Conservation (phyloP, 2,329 filamentous ascomycete species). For the Catunica adiposa region DNA sequence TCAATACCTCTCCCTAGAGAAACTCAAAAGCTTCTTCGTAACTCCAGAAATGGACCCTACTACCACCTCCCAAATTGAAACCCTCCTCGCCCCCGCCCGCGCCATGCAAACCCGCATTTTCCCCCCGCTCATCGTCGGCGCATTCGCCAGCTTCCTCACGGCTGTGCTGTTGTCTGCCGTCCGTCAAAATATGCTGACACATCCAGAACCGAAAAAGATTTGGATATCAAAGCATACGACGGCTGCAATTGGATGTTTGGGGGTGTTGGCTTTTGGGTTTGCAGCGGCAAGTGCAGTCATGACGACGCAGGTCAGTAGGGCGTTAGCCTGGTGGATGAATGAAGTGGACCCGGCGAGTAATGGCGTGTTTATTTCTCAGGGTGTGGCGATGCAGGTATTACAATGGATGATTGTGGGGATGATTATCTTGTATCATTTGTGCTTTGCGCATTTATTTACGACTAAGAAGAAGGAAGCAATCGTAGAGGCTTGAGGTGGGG, state of each 20-base stretch:
- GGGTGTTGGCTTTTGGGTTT: constrained; percentile 11
- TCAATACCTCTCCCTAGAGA: constrained; percentile 9
- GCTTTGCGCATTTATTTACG: constrained; percentile 12
- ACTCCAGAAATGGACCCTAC: constrained; percentile 9
- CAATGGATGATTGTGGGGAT: constrained; percentile 13
- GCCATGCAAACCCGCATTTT: constrained; percentile 13
- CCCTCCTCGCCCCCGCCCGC: constrained; percentile 11
- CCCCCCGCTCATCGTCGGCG: constrained; percentile 11
- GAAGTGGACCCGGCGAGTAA: constrained; percentile 3
- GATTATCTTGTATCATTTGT: constrained; percentile 13
- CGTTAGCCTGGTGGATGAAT: constrained; percentile 13
- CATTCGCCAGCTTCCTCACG: constrained; percentile 12
- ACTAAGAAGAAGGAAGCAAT: constrained; percentile 12
- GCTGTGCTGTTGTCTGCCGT: constrained; percentile 10
- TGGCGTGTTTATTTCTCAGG: constrained; percentile 6
- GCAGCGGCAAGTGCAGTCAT: constrained; percentile 12
- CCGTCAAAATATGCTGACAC: constrained; percentile 13
- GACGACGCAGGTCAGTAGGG: constrained; percentile 12
- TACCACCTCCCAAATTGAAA: constrained; percentile 2
- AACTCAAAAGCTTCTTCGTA: constrained; percentile 12
- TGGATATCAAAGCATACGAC: constrained; percentile 10
- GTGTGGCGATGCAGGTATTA: constrained; percentile 9
- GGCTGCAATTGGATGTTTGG: constrained; percentile 9
- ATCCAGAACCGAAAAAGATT: constrained; percentile 6
- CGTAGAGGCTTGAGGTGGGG: not conserved